Conservation (phyloP, 2,329 filamentous ascomycete genomes). For the Calonectria leucothoes region DNA sequence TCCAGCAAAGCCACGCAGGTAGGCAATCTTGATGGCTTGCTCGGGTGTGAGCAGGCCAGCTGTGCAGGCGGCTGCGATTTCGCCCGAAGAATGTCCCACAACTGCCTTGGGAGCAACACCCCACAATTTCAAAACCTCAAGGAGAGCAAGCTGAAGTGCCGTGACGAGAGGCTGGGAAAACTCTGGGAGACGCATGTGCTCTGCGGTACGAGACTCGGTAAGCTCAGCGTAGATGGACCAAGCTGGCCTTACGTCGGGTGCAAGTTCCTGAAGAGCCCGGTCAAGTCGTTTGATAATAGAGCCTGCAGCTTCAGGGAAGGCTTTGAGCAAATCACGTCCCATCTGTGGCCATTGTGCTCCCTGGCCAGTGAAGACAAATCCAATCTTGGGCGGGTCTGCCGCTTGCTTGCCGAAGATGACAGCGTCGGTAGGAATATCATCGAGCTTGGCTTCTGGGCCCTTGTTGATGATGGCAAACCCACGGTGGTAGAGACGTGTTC, state of each 20-base stretch:
- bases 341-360: constrained; percentile 51
- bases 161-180: constrained; percentile 53
- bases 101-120: constrained; percentile 42
- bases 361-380: constrained; percentile 50
- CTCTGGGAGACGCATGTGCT: constrained; percentile 30
- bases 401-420: constrained; percentile 16
- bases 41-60: constrained; percentile 23
- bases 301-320: constrained; percentile 7
- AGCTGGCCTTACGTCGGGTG: not conserved
- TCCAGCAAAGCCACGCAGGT: constrained; percentile 42
- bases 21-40: constrained; percentile 45
- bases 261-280: not conserved
- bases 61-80: constrained; percentile 50
- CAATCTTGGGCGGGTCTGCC: constrained; percentile 22
- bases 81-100: constrained; percentile 51
- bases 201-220: constrained; percentile 8
- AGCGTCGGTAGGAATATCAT: constrained; percentile 7
- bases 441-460: not conserved
- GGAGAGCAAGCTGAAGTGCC: constrained; percentile 53
- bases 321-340: constrained; percentile 44
- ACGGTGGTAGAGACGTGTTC: constrained; percentile 21
- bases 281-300: constrained; percentile 9
- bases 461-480: constrained; percentile 32
- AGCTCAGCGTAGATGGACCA: constrained; percentile 34
- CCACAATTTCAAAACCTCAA: constrained; percentile 46